Percentiles rank a stretch among this genome's conserved stretches.
Conservation (phyloP, 441 rosid genomes). For the Jatropha podagrica region DNA sequence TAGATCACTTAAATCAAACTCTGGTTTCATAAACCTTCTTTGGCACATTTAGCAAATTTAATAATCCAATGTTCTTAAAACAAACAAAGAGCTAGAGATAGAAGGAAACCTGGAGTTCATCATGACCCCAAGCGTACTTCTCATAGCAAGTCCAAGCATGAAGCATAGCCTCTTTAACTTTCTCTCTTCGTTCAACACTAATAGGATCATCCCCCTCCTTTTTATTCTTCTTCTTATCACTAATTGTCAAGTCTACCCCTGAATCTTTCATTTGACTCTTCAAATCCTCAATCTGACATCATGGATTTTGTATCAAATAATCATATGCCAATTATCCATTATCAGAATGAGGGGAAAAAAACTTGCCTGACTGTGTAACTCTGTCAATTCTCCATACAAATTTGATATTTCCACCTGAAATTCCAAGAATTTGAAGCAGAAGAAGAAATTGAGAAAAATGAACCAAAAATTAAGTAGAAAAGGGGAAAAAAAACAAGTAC, state of each 20-base stretch:
- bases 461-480: neutral
- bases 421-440: neutral
- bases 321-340: neutral
- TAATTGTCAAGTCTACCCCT: neutral
- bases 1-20: no score
- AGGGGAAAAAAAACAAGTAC: slow-evolving; percentile 28
- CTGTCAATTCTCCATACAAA: slow-evolving; percentile 7
- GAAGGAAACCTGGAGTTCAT: slow-evolving; percentile 83
- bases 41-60: no score
- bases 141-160: slow-evolving; percentile 98
- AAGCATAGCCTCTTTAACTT: slow-evolving; percentile 94
- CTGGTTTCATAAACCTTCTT: no score
- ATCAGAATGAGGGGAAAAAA: neutral
- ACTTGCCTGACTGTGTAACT: slow-evolving; percentile 5
- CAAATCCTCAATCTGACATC: slow-evolving; percentile 12
- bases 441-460: neutral
- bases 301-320: neutral
- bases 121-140: slow-evolving; percentile 96
- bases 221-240: slow-evolving; percentile 8
- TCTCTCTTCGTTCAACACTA: slow-evolving; percentile 66
- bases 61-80: no score
- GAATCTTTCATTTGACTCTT: neutral
- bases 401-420: slow-evolving; percentile 40
- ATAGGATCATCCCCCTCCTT: slow-evolving; percentile 50
- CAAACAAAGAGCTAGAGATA: neutral